Evolutionary conservation across 352 stramenopile genomes (phyloP), one percentile per base, ranked within the genome.

Genomic region (Globisporangium yorkense): DNA sequence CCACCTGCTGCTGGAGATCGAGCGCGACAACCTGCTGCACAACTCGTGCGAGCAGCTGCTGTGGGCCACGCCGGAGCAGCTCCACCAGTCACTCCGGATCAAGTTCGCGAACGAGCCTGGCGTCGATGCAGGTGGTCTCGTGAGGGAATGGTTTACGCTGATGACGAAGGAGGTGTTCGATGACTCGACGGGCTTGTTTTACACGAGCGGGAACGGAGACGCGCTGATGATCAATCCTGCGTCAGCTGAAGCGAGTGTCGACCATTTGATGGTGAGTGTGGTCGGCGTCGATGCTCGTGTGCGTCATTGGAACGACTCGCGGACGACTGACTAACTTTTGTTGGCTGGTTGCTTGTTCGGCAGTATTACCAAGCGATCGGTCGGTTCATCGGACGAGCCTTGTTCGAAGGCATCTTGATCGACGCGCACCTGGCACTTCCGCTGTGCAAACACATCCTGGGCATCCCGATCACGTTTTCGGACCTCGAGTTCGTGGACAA

Each of bases 91-190:
- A 39, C 70, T 96, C 24, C 76, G 87, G 43, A 92, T 96, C 59
- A 92, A 96, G 60, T 97, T 97, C 69, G 74, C 88, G 7, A 92
- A 95, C 59, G 89, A 97, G 40, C 84, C 85, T 16, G 89, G 89
- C n/a, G 81, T 97, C 10, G 90, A 97, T 70, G 90, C 89, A 5
- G 90, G 90, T 20, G 90, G 90, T 47, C 71, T 97, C 9, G 87
- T 96, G 51, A 81, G 90, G 7, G 90, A 97, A 63, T 97, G 90
- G 90, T 97, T 97, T 65, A 90, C 80, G 27, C 70, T 97, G 18
- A 89, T 96, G 80, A 92, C 77, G 2, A 88, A 93, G 45, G 87
- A 92, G 29, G 73, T 97, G 5, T 96, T 97, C 68, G 87, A 95
- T 45, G 84, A 92, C 35, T 61, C 72, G 5, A 89, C 83, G 0